Conservation (phyloP, 1,139 yeast genomes). For the Debaryomyces coudertii region DNA sequence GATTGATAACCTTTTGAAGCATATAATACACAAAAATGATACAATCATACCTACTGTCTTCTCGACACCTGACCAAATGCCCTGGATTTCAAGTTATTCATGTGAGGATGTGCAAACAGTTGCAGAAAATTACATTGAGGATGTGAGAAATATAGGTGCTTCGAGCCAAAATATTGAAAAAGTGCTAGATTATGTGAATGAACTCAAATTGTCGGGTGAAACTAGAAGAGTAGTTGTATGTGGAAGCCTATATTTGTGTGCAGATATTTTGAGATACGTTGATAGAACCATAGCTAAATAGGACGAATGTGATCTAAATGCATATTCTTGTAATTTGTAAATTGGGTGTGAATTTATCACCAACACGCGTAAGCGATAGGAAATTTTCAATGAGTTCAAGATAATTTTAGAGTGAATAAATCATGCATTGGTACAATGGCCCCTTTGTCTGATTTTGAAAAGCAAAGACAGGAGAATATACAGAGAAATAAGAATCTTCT, state of each 20-base stretch:
- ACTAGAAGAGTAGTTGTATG: conserved; percentile 58
- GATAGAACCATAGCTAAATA: background rate
- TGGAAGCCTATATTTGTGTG: conserved; percentile 78
- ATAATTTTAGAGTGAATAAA: background rate
- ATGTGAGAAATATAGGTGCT: conserved; percentile 22
- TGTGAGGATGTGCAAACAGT: conserved; percentile 21
- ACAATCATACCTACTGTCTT: conserved; percentile 64
- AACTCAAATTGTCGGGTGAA: conserved; percentile 25
- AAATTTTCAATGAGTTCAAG: conserved; percentile 8
- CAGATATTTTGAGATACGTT: conserved; percentile 58
- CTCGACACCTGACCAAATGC: conserved; percentile 82
- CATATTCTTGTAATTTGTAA: background rate
- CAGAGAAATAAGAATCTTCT: conserved; percentile 45
- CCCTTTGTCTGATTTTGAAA: conserved; percentile 63
- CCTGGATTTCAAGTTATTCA: conserved; percentile 72
- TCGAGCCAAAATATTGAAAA: conserved; percentile 15
- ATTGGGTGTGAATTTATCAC: conserved; percentile 1
- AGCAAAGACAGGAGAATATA: conserved; percentile 61
- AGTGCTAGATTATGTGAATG: conserved; percentile 23
- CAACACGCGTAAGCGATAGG: conserved; percentile 5
- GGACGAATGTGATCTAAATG: background rate
- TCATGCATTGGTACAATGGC: conserved; percentile 21
- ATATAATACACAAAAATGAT: conserved; percentile 55
- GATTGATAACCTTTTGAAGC: conserved; percentile 51
- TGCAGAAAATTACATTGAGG: conserved; percentile 32